Conservation (phyloP, 108 stramenopile genomes). For the Licmophora abbreviata region DNA sequence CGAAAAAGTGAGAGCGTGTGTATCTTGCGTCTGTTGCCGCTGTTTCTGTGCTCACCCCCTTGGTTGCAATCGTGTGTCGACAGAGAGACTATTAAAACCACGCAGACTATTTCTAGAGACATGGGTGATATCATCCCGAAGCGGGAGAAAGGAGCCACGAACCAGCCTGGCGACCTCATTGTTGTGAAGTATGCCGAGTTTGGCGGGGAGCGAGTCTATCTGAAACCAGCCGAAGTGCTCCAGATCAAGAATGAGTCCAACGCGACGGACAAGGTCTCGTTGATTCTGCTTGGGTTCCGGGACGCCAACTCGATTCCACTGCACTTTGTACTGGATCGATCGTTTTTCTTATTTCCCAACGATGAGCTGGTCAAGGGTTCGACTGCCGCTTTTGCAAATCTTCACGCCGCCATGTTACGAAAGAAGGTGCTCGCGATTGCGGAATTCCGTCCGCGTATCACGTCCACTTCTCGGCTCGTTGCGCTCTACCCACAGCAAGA, state of each 20-base stretch:
- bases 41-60: not conserved
- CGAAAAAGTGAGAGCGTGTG: slow-evolving; percentile 54
- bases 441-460: slow-evolving; percentile 41
- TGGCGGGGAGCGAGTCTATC: slow-evolving; percentile 19
- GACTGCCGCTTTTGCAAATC: slow-evolving; percentile 38
- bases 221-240: slow-evolving; percentile 16
- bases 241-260: slow-evolving; percentile 22
- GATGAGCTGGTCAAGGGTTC: slow-evolving; percentile 39
- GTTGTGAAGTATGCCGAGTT: slow-evolving; percentile 26
- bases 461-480: slow-evolving; percentile 41
- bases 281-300: slow-evolving; percentile 60
- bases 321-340: slow-evolving; percentile 12
- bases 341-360: slow-evolving; percentile 48
- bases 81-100: not conserved
- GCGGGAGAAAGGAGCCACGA: not conserved
- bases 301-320: slow-evolving; percentile 26
- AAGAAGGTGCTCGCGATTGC: slow-evolving; percentile 67
- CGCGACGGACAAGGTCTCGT: slow-evolving; percentile 22
- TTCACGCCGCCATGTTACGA: slow-evolving; percentile 55
- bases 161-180: slow-evolving; percentile 9
- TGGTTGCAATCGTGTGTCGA: not conserved
- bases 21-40: slow-evolving; percentile 1
- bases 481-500: slow-evolving; percentile 55
- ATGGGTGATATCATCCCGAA: not conserved
- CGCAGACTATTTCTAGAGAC: not conserved